Base-by-base conservation (phyloP, 192 early-diverging fungal species). In the Coemansia sp. region DNA sequence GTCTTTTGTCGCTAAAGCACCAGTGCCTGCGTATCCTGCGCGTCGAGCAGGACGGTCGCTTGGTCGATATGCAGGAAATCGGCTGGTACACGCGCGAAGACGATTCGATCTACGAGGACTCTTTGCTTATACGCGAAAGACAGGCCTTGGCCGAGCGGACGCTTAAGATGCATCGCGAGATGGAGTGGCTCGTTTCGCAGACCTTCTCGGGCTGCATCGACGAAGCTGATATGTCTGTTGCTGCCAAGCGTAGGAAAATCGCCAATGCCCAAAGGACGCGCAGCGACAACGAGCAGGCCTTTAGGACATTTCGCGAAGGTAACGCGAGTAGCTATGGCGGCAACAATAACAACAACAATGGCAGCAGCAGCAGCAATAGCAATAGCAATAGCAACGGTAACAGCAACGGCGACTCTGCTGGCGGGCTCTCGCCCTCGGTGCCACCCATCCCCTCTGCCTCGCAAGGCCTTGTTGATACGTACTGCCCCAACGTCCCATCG, bases 11-110 rank as follows among this genome's bases (percentile, higher is more conserved):
- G 42, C 63, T 81, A 23, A 72, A 72, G 53, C 48, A 75, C 64
- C 78, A 81, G 67, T 81, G 78, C 52, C 27, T 81, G 63, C 60
- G 69, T 1, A 42, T 81, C n/a, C 30, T 75, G 54, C 69, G 67
- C 34, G 63, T 81, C 16, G 61, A 46, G 8, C 27, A 29, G 19
- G 53, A 72, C 29, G 78, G 78, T 32, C 45, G 24, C 5, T 60
- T 81, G 46, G 36, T 55, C 2, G 61, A 71, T 27, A 22, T 69
- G 52, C 69, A 66, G n/a, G 78, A 81, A 27, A 69, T 81, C 46
- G 78, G 78, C 23, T 81, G 78, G 78, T 71, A 75, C 35, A 70
- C 78, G 2, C 32, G 64, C 0, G 65, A 75, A 36, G 78, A 72
- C 47, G 78, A 81, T 49, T 62, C 60, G 4, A 61, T 70, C 16